A percentile compares a stretch with the other conserved stretches of the same genome.
phyloP scores from a whole-genome alignment of 371 early-diverging fungal species.

The Syncephalis plumigaleata region DNA sequence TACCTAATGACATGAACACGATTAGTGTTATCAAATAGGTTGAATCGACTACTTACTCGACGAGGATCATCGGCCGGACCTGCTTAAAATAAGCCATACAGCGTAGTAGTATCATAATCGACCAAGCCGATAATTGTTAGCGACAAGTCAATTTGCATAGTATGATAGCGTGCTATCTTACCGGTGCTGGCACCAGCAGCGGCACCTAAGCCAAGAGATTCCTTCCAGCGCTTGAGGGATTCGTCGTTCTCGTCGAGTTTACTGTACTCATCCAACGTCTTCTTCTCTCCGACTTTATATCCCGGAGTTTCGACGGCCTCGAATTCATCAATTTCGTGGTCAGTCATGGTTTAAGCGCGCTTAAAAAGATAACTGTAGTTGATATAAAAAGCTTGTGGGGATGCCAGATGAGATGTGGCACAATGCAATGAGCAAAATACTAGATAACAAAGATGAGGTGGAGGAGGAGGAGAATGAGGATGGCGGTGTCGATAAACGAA shows the following conservation, averaged over 20 bases:
- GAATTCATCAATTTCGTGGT: constrained; percentile 56
- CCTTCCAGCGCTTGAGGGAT: constrained; percentile 91
- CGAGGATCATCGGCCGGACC: constrained; percentile 9
- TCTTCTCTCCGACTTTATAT: constrained; percentile 75
- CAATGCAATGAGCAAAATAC: too few species aligned
- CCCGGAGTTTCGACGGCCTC: constrained; percentile 58
- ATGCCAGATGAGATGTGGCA: too few species aligned
- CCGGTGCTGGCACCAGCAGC: constrained; percentile 23
- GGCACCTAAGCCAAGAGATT: constrained; percentile 62
- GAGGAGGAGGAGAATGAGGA: too few species aligned
- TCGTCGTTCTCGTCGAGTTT: constrained; percentile 82
- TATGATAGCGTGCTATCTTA: background rate
- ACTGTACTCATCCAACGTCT: constrained; percentile 70
- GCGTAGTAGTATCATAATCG: too few species aligned
- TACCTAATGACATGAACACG: constrained; percentile 11
- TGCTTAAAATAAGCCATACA: background rate
- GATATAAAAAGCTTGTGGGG: too few species aligned
- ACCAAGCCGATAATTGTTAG: too few species aligned
- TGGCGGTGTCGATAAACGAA: too few species aligned
- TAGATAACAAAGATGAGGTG: too few species aligned
- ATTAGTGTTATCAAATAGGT: background rate
- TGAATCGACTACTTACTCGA: constrained; percentile 4
- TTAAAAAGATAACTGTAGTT: too few species aligned
- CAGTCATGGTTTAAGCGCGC: constrained; percentile 21
- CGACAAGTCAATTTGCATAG: constrained; percentile 3